Conservation (phyloP, 176 grass and related monocot genomes). For the Ensete ventricosum region DNA sequence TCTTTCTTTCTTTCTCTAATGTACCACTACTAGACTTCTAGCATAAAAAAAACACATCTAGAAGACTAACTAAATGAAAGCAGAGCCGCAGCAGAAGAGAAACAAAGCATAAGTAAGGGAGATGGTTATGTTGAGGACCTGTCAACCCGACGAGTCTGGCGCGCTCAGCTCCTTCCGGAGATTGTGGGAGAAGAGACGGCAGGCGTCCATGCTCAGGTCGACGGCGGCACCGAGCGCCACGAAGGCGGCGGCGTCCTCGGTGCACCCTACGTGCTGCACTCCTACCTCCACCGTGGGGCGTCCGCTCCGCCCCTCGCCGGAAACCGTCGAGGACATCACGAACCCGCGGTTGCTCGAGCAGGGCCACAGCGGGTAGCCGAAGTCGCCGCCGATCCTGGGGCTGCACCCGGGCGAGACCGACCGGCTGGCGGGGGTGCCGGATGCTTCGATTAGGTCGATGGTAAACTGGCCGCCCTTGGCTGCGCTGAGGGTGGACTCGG, state of each 20-base stretch:
- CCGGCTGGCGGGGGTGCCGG: slow-evolving; percentile 22
- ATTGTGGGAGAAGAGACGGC: slow-evolving; percentile 78
- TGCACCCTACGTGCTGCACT: slow-evolving; percentile 44
- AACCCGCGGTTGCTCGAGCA: slow-evolving; percentile 61
- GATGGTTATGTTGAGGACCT: background rate
- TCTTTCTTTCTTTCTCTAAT: no score
- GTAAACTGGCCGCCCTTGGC: slow-evolving; percentile 75
- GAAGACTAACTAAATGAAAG: no score
- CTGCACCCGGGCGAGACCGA: slow-evolving; percentile 57
- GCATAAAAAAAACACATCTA: no score
- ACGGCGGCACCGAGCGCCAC: slow-evolving; percentile 74
- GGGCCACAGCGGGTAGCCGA: slow-evolving; percentile 39
- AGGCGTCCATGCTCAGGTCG: slow-evolving; percentile 94
- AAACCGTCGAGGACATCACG: slow-evolving; percentile 59
- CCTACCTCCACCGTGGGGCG: slow-evolving; percentile 77
- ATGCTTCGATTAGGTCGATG: slow-evolving; percentile 58
- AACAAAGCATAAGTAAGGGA: no score
- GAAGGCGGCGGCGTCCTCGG: slow-evolving; percentile 83
- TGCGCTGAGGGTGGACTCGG: slow-evolving; percentile 42
- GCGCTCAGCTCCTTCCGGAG: slow-evolving; percentile 70
- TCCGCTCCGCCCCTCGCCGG: slow-evolving; percentile 48
- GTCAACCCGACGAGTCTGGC: slow-evolving; percentile 2
- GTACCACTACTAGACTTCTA: no score
- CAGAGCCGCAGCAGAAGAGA: no score
- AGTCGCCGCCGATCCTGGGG: slow-evolving; percentile 56